These are phyloP conservation scores for Paramyrothecium roridum DNA, from an alignment of 2,329 filamentous ascomycete genomes.

Conservation along the genomic window DNA sequence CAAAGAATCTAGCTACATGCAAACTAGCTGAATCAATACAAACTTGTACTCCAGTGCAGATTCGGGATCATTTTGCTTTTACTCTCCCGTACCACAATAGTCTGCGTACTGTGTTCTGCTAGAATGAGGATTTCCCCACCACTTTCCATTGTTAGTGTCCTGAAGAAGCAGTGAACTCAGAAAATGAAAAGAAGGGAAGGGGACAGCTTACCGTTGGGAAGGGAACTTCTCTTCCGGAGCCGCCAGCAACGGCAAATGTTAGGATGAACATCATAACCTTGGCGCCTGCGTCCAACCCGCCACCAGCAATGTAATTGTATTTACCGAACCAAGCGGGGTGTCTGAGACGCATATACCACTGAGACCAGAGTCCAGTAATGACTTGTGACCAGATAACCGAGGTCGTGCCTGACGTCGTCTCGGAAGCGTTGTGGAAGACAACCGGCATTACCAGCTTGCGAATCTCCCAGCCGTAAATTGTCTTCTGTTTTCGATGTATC, in stretches of 20 bases:
- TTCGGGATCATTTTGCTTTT: too few species aligned
- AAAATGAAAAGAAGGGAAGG: too few species aligned
- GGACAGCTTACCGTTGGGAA: conserved; percentile 7
- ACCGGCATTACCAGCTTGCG: not conserved
- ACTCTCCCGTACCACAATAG: not conserved
- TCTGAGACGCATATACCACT: not conserved
- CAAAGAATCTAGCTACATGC: too few species aligned
- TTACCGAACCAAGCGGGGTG: conserved; percentile 6
- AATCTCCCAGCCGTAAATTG: not conserved
- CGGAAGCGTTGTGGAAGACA: not conserved
- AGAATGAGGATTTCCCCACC: not conserved
- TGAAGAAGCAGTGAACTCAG: too few species aligned
- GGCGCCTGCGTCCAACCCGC: conserved; percentile 13
- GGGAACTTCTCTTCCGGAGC: conserved; percentile 8
- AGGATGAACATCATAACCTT: conserved; percentile 17
- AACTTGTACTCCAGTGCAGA: too few species aligned
- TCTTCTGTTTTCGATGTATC: not conserved
- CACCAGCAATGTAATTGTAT: conserved; percentile 8
- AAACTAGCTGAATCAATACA: too few species aligned
- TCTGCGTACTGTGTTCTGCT: not conserved
- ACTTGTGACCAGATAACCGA: not conserved
- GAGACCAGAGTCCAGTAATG: not conserved
- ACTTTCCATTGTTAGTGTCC: not conserved
- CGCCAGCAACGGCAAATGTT: conserved; percentile 14
- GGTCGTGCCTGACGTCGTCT: not conserved